Conservation (phyloP, 2,329 filamentous ascomycete species). For the Diaporthe humulicola region DNA sequence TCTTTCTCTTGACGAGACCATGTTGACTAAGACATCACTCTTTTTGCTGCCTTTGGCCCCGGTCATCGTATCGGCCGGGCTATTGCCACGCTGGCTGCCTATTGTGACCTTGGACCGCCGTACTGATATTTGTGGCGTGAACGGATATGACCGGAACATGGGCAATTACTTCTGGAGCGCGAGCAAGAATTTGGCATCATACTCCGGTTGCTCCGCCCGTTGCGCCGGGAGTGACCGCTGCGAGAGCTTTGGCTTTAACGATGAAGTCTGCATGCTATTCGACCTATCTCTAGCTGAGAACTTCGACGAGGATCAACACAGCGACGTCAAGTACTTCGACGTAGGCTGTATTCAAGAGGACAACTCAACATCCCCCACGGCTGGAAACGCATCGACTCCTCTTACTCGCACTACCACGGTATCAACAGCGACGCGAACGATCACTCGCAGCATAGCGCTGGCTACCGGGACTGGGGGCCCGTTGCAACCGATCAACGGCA, state of each 20-base stretch:
- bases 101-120: not conserved
- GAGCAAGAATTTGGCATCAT: constrained; percentile 15
- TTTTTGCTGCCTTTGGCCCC: constrained; percentile 19
- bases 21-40: constrained; percentile 17
- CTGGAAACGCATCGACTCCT: not conserved
- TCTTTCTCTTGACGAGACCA: constrained; percentile 10
- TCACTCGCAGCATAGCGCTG: constrained; percentile 7
- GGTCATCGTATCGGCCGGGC: not conserved
- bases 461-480: constrained; percentile 8
- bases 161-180: constrained; percentile 33
- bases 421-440: not conserved
- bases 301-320: not conserved
- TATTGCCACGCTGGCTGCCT: constrained; percentile 12
- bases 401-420: not conserved
- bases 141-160: not conserved
- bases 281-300: constrained; percentile 5
- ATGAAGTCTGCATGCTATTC: constrained; percentile 30
- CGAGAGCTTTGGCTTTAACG: constrained; percentile 28
- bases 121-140: constrained; percentile 20
- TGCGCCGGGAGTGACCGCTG: constrained; percentile 13
- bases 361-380: not conserved
- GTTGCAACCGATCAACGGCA: not conserved
- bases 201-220: constrained; percentile 21
- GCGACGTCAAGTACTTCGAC: constrained; percentile 23
- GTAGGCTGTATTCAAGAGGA: constrained; percentile 19